Evolutionary conservation across 805 yeast genomes (phyloP).

Genomic region (Candida sonorensis): DNA sequence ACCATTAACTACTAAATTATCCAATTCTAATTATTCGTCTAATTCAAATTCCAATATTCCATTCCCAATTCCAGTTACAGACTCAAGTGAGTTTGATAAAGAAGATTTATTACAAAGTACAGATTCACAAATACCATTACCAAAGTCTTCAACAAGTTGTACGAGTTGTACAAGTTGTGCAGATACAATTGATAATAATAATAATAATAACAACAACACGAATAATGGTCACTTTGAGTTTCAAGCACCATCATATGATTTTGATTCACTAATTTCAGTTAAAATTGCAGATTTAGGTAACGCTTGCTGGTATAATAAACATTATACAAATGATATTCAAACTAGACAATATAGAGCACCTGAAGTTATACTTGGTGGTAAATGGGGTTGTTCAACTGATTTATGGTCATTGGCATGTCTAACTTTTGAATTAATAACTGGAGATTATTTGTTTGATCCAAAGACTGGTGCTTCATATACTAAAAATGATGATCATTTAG

Average conservation of each 20-base stretch:
- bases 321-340: constrained; percentile 63
- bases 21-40: too few species aligned
- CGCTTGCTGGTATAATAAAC: constrained; percentile 58
- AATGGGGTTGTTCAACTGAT: constrained; percentile 61
- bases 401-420: constrained; percentile 56
- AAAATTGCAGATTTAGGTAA: constrained; percentile 68
- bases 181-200: too few species aligned
- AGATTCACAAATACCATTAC: too few species aligned
- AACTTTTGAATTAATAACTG: constrained; percentile 52
- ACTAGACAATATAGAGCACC: constrained; percentile 65
- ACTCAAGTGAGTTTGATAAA: too few species aligned
- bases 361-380: constrained; percentile 50
- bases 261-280: constrained; percentile 32
- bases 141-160: too few species aligned
- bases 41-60: too few species aligned
- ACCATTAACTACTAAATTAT: too few species aligned
- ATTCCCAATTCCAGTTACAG: too few species aligned
- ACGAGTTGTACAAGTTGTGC: too few species aligned
- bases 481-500: constrained; percentile 57
- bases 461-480: constrained; percentile 38
- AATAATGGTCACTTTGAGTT: not conserved
- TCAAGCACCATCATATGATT: constrained; percentile 10
- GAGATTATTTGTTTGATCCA: constrained; percentile 61
- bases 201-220: not conserved
- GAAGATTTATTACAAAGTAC: too few species aligned